These are phyloP conservation scores for Phaeophleospora eucalypticola DNA, from an alignment of 2,329 filamentous ascomycete genomes.

Conservation along the genomic window DNA sequence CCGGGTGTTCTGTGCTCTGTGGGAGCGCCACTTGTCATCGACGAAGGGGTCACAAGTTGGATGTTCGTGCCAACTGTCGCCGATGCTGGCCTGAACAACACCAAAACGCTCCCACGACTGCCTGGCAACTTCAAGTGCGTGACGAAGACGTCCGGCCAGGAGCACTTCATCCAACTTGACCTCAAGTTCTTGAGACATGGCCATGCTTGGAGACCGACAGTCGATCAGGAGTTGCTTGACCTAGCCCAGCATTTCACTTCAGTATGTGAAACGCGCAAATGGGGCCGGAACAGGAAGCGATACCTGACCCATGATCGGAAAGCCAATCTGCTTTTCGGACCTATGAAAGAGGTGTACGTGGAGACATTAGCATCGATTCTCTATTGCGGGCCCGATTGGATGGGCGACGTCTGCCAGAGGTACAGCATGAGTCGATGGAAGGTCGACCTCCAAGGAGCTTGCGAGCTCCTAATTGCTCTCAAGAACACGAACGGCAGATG, in stretches of 20 bases:
- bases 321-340: constrained; percentile 34
- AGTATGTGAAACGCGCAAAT: constrained; percentile 29
- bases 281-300: constrained; percentile 31
- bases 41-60: constrained; percentile 21
- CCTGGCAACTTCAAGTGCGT: constrained; percentile 17
- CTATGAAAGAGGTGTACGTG: constrained; percentile 40
- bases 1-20: constrained; percentile 39
- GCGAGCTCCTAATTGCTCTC: constrained; percentile 34
- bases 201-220: constrained; percentile 7
- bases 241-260: constrained; percentile 36
- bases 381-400: constrained; percentile 39
- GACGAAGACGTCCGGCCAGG: constrained; percentile 29
- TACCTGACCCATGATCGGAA: constrained; percentile 29
- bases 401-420: constrained; percentile 33
- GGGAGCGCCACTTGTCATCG: constrained; percentile 29
- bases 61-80: constrained; percentile 32
- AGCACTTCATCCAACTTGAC: constrained; percentile 39
- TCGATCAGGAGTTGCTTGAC: constrained; percentile 18
- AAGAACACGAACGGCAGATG: constrained; percentile 34
- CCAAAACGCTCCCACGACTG: constrained; percentile 29
- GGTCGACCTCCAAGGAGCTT: constrained; percentile 28
- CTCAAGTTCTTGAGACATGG: constrained; percentile 37
- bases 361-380: constrained; percentile 41
- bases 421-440: constrained; percentile 32
- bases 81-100: constrained; percentile 33